Evolutionary conservation across 352 stramenopile genomes (phyloP), one percentile per base, ranked within the genome.

Genomic region (Globisporangium ultimum): DNA sequence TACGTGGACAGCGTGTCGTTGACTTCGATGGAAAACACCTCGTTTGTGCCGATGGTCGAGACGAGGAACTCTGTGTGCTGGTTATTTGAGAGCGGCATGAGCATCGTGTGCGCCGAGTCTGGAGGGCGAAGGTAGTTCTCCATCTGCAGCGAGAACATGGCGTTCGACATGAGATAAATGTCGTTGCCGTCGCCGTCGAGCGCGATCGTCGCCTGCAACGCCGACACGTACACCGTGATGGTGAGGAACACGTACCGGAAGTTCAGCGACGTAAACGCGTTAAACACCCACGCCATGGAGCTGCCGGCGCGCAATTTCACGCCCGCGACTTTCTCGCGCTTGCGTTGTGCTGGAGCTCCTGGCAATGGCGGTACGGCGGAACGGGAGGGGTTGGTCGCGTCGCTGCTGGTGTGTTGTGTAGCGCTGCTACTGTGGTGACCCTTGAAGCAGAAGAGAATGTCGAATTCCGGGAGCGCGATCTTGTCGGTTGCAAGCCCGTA

Each of bases 101-200:
- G 40, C 10, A 58, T 38, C 41, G 53, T 58, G 53, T 58, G 34
- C 14, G 52, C 52, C 21, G 52, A 49, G 21, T 68, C 80, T 2
- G 70, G 66, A 6, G 64, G 67, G 0, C 74, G 60, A n/a, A 87
- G 76, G n/a, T 87, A 84, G 9, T 68, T 68, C 52, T 89, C 79
- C 0, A 72, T 68, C 51, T 89, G 66, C 6, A 89, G 61, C 0
- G 75, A 63, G 48, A 87, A 87, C 77, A 87, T 80, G 22, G 79
- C 70, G 47, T 89, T 89, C 43, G 80, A 71, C 72, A 89, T 83
- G 5, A 89, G 69, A 50, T 87, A 73, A 65, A 89, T 84, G 62
- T 89, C 79, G 41, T 85, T 71, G 32, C 70, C 51, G 17, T 77
- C 63, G 6, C 58, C 51, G 40, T 87, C 67, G 10, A 86, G 63